Evolutionary conservation across 345 rosid genomes (phyloP).

Genomic region (Atalantia buxifolia): DNA sequence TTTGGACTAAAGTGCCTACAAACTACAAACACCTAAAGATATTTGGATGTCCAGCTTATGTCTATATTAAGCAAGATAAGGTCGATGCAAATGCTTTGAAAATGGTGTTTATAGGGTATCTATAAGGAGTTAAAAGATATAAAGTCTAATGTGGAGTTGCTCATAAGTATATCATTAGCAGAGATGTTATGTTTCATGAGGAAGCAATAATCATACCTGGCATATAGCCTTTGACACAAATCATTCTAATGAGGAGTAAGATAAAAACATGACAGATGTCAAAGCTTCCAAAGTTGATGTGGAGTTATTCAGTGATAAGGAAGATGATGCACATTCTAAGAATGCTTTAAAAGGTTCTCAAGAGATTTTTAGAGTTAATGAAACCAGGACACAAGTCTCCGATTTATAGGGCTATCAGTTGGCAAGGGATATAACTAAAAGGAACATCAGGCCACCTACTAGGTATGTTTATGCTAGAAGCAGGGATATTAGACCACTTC

Average conservation of each 20-base stretch:
- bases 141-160: background rate
- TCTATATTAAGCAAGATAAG: too few species aligned
- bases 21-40: background rate
- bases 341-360: too few species aligned
- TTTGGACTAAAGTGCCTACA: accelerated
- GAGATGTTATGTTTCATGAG: background rate
- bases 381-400: accelerated
- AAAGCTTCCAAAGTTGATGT: accelerated
- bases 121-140: background rate
- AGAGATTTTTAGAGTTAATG: too few species aligned
- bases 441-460: too few species aligned
- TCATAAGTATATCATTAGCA: background rate
- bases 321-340: too few species aligned
- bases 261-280: too few species aligned
- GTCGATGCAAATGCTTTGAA: too few species aligned
- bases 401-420: too few species aligned
- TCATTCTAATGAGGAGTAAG: accelerated
- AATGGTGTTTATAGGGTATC: too few species aligned
- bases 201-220: background rate
- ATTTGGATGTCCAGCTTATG: too few species aligned
- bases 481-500: background rate
- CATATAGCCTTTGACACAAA: background rate
- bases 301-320: too few species aligned
- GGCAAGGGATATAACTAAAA: background rate
- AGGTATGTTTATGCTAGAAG: background rate